A percentile compares a stretch with the other conserved stretches of the same genome.
Evolutionary conservation across 2,329 filamentous ascomycete genomes (phyloP).

Genomic region (Epichloe baconii): DNA sequence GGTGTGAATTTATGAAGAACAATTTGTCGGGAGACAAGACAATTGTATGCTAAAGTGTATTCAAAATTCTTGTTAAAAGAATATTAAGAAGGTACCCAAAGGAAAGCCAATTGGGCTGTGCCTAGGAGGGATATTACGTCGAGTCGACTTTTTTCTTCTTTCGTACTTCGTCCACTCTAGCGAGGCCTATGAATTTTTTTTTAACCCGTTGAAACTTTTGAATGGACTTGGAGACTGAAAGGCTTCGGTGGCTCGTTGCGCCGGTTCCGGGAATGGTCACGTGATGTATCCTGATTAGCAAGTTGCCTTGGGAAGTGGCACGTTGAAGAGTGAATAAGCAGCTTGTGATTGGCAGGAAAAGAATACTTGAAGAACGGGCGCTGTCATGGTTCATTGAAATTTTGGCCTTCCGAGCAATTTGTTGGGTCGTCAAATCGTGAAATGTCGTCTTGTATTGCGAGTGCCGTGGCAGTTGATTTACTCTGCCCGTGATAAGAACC

Average conservation of each 20-base stretch:
- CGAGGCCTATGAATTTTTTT: constrained; percentile 19
- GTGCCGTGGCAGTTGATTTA: not conserved
- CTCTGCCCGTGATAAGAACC: not conserved
- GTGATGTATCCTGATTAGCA: not conserved
- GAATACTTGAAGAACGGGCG: not conserved
- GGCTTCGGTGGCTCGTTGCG: constrained; percentile 17
- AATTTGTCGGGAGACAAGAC: not conserved
- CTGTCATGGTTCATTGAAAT: not conserved
- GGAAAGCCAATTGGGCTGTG: constrained; percentile 11
- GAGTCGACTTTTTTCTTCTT: not conserved
- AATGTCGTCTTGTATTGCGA: too few species aligned
- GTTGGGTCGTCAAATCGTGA: too few species aligned
- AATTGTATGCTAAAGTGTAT: not conserved
- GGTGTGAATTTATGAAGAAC: too few species aligned
- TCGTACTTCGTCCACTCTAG: constrained; percentile 6
- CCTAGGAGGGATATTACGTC: not conserved
- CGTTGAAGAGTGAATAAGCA: not conserved
- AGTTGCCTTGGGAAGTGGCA: not conserved
- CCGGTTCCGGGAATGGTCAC: constrained; percentile 17
- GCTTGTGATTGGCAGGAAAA: not conserved
- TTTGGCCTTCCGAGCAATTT: not conserved
- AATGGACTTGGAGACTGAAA: constrained; percentile 12
- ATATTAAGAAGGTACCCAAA: not conserved
- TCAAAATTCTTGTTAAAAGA: not conserved
- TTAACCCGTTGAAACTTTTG: constrained; percentile 17